Conservation (phyloP, 2,329 filamentous ascomycete genomes). For the Hypoxylon sp. region DNA sequence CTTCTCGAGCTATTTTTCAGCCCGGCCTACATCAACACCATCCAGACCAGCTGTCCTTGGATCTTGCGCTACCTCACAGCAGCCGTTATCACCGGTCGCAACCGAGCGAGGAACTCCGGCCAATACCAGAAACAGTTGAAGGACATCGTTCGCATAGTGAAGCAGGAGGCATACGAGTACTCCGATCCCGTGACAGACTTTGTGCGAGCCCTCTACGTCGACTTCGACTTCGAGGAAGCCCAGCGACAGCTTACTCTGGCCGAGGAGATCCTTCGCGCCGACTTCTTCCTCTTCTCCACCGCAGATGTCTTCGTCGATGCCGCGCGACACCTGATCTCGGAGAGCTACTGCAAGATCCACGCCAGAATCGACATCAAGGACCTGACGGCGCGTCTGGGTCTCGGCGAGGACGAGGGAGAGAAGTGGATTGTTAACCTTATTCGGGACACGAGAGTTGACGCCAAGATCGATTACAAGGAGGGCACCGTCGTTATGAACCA, state of each 20-base stretch:
- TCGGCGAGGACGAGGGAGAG: conserved; percentile 94
- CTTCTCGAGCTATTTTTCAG: conserved; percentile 98
- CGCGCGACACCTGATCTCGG: conserved; percentile 94
- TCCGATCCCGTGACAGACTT: conserved; percentile 95
- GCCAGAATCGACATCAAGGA: conserved; percentile 98
- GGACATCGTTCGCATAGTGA: conserved; percentile 92
- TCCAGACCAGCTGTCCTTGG: conserved; percentile 98
- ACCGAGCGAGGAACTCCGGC: conserved; percentile 80
- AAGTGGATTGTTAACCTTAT: conserved; percentile 99
- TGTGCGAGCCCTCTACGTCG: conserved; percentile 92
- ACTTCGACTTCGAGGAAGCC: conserved; percentile 97
- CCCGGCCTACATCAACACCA: conserved; percentile 97
- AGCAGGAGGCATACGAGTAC: conserved; percentile 98
- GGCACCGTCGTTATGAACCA: conserved; percentile 99
- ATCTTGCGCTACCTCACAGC: conserved; percentile 92
- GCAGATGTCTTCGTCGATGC: conserved; percentile 92
- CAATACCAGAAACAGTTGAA: conserved; percentile 98
- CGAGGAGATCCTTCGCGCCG: conserved; percentile 88
- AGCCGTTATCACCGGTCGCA: conserved; percentile 92
- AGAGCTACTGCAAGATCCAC: conserved; percentile 99
- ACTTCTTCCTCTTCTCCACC: conserved; percentile 92
- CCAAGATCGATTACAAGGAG: conserved; percentile 99
- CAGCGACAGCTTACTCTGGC: conserved; percentile 86
- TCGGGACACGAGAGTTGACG: conserved; percentile 94
- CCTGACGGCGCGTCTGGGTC: conserved; percentile 86